phyloP scores from a whole-genome alignment of 148 eudicot species.

The Camellia sinensis region DNA sequence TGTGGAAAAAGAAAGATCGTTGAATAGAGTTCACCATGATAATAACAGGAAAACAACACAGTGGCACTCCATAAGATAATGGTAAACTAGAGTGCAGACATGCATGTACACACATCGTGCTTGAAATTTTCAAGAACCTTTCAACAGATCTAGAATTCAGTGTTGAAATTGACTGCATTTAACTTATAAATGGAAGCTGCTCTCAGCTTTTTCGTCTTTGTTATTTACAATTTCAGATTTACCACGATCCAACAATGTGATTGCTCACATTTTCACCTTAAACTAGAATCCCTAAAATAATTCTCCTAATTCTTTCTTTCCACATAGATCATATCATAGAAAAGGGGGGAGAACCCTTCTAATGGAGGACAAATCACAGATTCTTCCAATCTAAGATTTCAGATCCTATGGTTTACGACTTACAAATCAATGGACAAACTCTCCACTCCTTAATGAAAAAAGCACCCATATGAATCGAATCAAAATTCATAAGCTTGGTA shows the following conservation, averaged over 20 bases:
- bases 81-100: background rate
- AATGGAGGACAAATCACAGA: background rate
- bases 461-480: background rate
- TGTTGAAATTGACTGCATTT: background rate
- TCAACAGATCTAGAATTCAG: background rate
- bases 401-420: background rate
- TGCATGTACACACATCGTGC: background rate
- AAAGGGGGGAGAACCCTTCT: background rate
- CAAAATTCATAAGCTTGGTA: background rate
- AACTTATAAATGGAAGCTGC: background rate
- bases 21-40: background rate
- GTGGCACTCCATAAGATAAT: too few species aligned
- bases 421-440: slow-evolving; percentile 1
- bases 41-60: background rate
- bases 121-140: background rate
- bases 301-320: background rate
- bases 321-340: background rate
- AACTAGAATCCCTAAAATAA: background rate
- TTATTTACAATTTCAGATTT: background rate
- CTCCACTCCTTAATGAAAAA: background rate
- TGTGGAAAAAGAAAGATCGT: background rate
- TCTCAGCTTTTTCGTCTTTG: background rate
- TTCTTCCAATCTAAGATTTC: background rate
- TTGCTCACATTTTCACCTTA: slow-evolving; percentile 5
- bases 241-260: background rate